Percentiles rank a stretch among this genome's conserved stretches.
Conservation (phyloP, 73 alveolate species). For the Blepharisma japonicum region DNA sequence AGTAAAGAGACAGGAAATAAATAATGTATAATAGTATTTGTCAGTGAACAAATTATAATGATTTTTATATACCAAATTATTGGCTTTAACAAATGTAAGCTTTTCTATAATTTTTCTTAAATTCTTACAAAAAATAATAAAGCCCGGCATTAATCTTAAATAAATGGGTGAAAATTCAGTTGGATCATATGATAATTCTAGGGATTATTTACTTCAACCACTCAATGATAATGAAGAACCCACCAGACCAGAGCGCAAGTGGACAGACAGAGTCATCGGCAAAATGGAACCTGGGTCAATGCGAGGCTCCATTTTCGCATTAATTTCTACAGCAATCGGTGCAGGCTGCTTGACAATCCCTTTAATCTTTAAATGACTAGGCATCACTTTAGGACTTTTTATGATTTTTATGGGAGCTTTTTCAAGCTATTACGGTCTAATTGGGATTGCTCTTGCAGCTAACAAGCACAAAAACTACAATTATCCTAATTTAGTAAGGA, state of each 20-base stretch:
- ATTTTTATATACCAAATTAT: too few relatives aligned
- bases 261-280: conserved; percentile 40
- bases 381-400: conserved; percentile 51
- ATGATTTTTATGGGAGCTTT: conserved; percentile 43
- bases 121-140: too few relatives aligned
- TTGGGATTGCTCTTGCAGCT: conserved; percentile 5
- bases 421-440: conserved; percentile 20
- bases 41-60: too few relatives aligned
- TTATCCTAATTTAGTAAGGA: neutral
- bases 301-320: conserved; percentile 63
- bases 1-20: too few relatives aligned
- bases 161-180: too few relatives aligned
- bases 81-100: too few relatives aligned
- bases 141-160: too few relatives aligned
- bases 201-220: too few relatives aligned
- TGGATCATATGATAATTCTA: too few relatives aligned
- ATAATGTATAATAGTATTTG: too few relatives aligned
- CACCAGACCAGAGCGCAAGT: neutral
- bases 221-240: too few relatives aligned
- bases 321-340: conserved; percentile 67
- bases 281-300: conserved; percentile 48
- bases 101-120: too few relatives aligned
- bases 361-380: conserved; percentile 50
- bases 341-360: conserved; percentile 74
- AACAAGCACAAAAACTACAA: neutral